These are phyloP conservation scores for Debaryomyces sp. DNA, from an alignment of 1,139 yeast species.

Conservation along the genomic window DNA sequence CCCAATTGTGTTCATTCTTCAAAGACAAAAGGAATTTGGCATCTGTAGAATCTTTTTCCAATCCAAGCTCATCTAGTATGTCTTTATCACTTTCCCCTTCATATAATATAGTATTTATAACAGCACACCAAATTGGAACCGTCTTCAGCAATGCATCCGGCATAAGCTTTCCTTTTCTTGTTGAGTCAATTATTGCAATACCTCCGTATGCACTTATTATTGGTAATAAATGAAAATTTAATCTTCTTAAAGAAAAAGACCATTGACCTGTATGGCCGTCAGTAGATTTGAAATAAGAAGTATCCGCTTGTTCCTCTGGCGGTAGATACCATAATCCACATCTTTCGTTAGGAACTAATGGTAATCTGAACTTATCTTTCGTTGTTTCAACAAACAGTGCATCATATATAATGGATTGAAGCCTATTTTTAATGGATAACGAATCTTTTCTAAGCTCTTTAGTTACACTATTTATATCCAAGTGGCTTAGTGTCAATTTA, in stretches of 20 bases:
- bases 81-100: conserved; percentile 24
- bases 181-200: conserved; percentile 74
- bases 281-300: conserved; percentile 83
- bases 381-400: conserved; percentile 32
- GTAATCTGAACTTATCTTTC: conserved; percentile 22
- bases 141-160: conserved; percentile 90
- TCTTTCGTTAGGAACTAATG: conserved; percentile 73
- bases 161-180: conserved; percentile 78
- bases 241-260: conserved; percentile 72
- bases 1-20: conserved; percentile 23
- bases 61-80: conserved; percentile 14
- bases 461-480: conserved; percentile 25
- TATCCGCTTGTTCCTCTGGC: conserved; percentile 37
- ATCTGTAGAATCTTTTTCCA: conserved; percentile 18
- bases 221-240: conserved; percentile 71
- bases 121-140: conserved; percentile 90
- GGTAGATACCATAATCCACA: conserved; percentile 88
- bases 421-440: conserved; percentile 59
- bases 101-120: conserved; percentile 57
- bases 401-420: conserved; percentile 72
- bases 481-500: conserved; percentile 3
- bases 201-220: conserved; percentile 47
- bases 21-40: conserved; percentile 14
- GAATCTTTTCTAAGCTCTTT: conserved; percentile 54
- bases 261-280: conserved; percentile 87